Evolutionary conservation across 1,284 basidiomycete species (phyloP).

Genomic region (Cutaneotrichosporon curvatum): DNA sequence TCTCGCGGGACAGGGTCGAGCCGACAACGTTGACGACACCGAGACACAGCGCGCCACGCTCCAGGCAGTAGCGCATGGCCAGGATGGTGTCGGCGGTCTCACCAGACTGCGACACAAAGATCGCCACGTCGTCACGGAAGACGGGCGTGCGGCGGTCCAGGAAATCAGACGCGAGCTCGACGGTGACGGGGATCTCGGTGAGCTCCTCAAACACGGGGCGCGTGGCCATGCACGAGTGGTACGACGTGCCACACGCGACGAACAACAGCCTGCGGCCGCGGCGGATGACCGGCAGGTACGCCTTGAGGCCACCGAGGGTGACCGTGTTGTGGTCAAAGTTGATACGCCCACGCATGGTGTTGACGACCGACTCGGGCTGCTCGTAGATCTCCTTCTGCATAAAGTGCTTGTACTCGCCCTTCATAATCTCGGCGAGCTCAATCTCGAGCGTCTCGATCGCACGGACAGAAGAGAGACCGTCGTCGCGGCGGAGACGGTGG

Average conservation of each 20-base stretch:
- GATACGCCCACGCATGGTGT: slow-evolving; percentile 99
- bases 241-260: slow-evolving; percentile 94
- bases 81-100: slow-evolving; percentile 99
- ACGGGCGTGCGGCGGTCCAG: slow-evolving; percentile 98
- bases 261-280: slow-evolving; percentile 92
- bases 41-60: slow-evolving; percentile 85
- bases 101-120: slow-evolving; percentile 96
- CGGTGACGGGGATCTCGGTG: slow-evolving; percentile 95
- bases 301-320: slow-evolving; percentile 90
- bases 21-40: slow-evolving; percentile 99
- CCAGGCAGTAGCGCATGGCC: slow-evolving; percentile 91
- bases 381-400: slow-evolving; percentile 99
- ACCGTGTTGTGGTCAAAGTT: slow-evolving; percentile 93
- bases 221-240: slow-evolving; percentile 88
- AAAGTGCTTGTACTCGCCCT: slow-evolving; percentile 98
- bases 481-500: slow-evolving; percentile 90
- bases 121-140: slow-evolving; percentile 96
- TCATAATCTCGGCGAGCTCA: slow-evolving; percentile 99
- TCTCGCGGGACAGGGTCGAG: slow-evolving; percentile 95
- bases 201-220: slow-evolving; percentile 98
- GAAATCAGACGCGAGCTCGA: slow-evolving; percentile 98
- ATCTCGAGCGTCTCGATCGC: slow-evolving; percentile 98
- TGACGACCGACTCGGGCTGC: slow-evolving; percentile 98
- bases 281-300: slow-evolving; percentile 92
- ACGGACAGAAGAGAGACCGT: slow-evolving; percentile 70